Evolutionary conservation across 2,329 filamentous ascomycete species (phyloP), one percentile per base, ranked within the genome.

Genomic region (Niveomyces coronatus): DNA sequence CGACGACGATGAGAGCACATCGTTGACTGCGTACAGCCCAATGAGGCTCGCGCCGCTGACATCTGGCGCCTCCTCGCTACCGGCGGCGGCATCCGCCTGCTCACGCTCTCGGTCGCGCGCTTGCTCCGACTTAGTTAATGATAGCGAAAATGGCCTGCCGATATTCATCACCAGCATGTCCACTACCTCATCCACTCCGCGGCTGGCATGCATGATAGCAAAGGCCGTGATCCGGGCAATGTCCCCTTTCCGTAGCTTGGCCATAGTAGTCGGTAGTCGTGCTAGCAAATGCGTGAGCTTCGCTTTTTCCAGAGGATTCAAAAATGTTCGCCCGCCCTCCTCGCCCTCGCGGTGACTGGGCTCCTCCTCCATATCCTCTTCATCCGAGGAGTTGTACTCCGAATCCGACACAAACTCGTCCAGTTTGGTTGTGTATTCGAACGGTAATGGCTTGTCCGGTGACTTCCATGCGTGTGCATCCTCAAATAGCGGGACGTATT

Each of bases 151-250:
- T 0, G 91, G 91, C 36, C 71, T 76, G 42, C 82, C 70, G 23
- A 96, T 70, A 50, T 98, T 96, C 1, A 78, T 71, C 0, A 94
- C 74, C 26, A 96, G 79, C 61, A 94, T 76, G 35, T 89, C 76
- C n/a, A 94, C 87, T 24, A 95, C 81, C 62, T 96, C 91, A 46
- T 93, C 84, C 10, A 85, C 83, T 13, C 88, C 91, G 15, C 78
- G 72, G 27, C 82, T 85, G 2, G 87, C 84, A 55, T 96, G 86
- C 3, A 80, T 81, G 40, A 96, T 86, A 10, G 88, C 88, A 59
- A 96, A 95, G 3, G 82, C 74, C 1, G 88, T 89, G 3, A 95
- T 70, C 5, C 87, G 74, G 2, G 86, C 88, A 31, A 96, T 76
- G 52, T 96, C 86, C 3, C 86, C 87, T 52, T 85, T 85, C 19